Conservation (phyloP, 257 asterid genomes). For the Euphrasia confusa region DNA sequence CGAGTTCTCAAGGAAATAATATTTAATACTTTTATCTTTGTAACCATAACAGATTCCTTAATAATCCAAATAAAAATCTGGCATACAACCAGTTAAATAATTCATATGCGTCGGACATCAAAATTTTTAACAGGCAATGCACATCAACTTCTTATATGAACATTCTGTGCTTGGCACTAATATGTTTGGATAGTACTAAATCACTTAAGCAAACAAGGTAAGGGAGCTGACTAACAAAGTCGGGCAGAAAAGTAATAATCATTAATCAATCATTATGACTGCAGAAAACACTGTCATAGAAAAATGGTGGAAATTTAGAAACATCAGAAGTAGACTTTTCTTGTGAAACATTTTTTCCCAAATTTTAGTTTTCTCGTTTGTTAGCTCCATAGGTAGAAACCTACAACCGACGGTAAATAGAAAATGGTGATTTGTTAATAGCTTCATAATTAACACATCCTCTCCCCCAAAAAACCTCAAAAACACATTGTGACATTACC, state of each 20-base stretch:
- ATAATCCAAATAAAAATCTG: constrained; percentile 14
- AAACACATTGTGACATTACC: constrained; percentile 41
- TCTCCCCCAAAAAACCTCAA: background rate
- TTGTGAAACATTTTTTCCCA: background rate
- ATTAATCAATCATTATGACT: constrained; percentile 12
- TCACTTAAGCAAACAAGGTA: background rate
- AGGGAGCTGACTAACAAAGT: background rate
- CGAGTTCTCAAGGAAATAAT: constrained; percentile 35
- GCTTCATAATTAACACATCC: background rate
- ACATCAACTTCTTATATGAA: background rate
- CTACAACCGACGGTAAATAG: background rate
- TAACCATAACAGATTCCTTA: constrained; percentile 5
- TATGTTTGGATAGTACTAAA: background rate
- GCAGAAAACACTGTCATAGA: constrained; percentile 3
- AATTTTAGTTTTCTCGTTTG: background rate
- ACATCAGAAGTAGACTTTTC: background rate
- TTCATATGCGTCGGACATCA: constrained; percentile 17
- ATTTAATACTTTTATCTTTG: background rate
- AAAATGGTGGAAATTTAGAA: background rate
- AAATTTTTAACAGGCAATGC: constrained; percentile 6
- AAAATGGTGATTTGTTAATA: background rate
- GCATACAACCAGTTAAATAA: constrained; percentile 14
- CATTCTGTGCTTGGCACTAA: constrained; percentile 13
- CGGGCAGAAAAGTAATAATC: background rate
- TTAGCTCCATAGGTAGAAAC: background rate